Evolutionary conservation across 1,284 basidiomycete species (phyloP), one percentile per base, ranked within the genome.

Genomic region (Amylostereum areolatum): DNA sequence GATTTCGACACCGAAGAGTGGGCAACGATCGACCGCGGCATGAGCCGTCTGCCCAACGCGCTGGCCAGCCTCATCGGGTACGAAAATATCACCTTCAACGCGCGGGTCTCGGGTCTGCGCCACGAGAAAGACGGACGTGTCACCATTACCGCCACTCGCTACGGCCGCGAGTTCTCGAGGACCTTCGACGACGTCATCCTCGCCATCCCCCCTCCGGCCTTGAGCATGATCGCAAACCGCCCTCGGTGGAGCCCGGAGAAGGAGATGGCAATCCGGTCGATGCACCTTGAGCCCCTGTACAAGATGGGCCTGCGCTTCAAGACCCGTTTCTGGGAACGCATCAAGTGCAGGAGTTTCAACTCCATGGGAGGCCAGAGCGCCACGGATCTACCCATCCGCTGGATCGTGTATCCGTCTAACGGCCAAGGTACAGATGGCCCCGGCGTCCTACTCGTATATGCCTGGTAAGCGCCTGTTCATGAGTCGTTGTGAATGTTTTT

Each of bases 221-320:
- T 58, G 30, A 59, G 47, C 31, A 58, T 55, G 58, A 59, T 58
- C 45, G 42, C 51, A 37, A 45, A 53, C n/a, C 51, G 47, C 12
- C 48, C 54, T 6, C 41, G 49, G 11, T 52, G 54, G 58, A 48
- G 46, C 37, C 10, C 33, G 27, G 25, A 42, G 11, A 55, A 65
- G 48, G 57, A 59, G 45, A 43, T 55, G 3, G 64, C 66, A 2
- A 56, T 67, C 39, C 65, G 66, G 7, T 48, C 56, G 5, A 61
- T 67, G 46, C 58, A 61, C 42, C 66, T 64, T 49, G 64, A 61
- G 32, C 50, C 62, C 1, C 51, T 61, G 8, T 59, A 53, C 55
- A 71, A 71, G 51, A 57, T 71, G 32, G 69, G 59, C 3, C 34
- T 71, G n/a, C 62, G 63, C 28, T 72, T 71, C 57, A 62, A 58